These are phyloP conservation scores for Chondrostereum purpureum DNA, from an alignment of 1,284 basidiomycete species.

Conservation along the genomic window DNA sequence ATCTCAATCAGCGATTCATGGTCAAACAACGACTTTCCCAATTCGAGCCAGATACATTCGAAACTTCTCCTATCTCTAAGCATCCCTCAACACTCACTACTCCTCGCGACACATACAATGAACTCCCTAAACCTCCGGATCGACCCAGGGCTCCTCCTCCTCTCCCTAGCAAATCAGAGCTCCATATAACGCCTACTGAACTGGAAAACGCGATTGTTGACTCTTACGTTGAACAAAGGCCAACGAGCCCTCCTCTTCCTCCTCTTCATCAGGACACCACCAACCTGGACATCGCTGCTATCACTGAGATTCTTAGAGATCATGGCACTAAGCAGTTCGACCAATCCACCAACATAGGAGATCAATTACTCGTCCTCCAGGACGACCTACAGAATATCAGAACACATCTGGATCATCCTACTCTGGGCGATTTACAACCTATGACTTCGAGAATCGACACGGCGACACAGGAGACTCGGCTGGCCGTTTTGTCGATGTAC, in stretches of 20 bases:
- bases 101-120: too few relatives aligned
- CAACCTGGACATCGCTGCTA: constrained; percentile 15
- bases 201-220: background rate
- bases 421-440: background rate
- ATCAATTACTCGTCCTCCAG: constrained; percentile 31
- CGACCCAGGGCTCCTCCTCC: background rate
- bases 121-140: background rate
- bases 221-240: background rate
- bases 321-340: constrained; percentile 29
- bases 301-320: constrained; percentile 30
- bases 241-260: background rate
- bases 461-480: background rate
- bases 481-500: constrained; percentile 6
- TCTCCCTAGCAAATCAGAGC: background rate
- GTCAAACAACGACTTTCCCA: constrained; percentile 47
- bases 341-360: constrained; percentile 26
- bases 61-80: background rate
- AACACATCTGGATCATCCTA: background rate
- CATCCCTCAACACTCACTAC: too few relatives aligned
- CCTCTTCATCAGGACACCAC: background rate
- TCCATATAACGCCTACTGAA: background rate
- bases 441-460: background rate
- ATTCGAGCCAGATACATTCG: constrained; percentile 23
- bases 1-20: constrained; percentile 42
- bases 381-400: constrained; percentile 25